These are phyloP conservation scores for Rhodotorula kratochvilovae DNA, from an alignment of 768 basidiomycete species.

Conservation along the genomic window DNA sequence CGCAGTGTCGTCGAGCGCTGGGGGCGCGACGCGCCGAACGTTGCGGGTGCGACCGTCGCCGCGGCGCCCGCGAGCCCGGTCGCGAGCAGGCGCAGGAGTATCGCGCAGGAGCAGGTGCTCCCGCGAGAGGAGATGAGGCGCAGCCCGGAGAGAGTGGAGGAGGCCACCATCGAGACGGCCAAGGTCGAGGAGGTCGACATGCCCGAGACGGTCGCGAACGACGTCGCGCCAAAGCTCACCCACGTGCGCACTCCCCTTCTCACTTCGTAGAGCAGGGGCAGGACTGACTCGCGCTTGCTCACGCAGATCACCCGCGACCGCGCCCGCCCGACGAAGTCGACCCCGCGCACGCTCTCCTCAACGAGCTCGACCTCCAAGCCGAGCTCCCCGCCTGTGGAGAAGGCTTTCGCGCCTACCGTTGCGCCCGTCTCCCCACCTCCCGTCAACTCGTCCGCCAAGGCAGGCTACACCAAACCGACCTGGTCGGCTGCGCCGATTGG, in stretches of 20 bases:
- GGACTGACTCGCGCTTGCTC: neutral
- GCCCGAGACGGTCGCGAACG: neutral
- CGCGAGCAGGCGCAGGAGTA: neutral
- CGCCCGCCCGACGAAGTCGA: conserved; percentile 21
- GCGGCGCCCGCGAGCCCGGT: neutral
- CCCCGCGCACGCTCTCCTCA: neutral
- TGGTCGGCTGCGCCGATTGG: conserved; percentile 23
- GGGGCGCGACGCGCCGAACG: conserved; percentile 21
- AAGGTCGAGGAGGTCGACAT: conserved; percentile 4
- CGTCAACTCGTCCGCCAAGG: neutral
- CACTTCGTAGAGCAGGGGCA: neutral
- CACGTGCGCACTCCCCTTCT: conserved; percentile 7
- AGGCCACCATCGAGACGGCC: neutral
- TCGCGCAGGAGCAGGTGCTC: neutral
- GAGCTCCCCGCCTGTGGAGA: too few relatives aligned
- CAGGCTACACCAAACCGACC: conserved; percentile 9
- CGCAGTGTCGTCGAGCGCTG: conserved; percentile 32
- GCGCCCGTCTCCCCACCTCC: neutral
- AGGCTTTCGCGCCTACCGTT: neutral
- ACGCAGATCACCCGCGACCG: conserved; percentile 3
- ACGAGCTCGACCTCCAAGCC: neutral
- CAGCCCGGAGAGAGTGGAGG: accelerated
- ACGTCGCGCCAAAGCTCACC: neutral
- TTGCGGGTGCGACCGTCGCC: neutral
- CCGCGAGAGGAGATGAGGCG: neutral